Percentiles rank a stretch among this genome's conserved stretches.
phyloP scores from a whole-genome alignment of 306 rosid species.

The Bauhinia variegata region DNA sequence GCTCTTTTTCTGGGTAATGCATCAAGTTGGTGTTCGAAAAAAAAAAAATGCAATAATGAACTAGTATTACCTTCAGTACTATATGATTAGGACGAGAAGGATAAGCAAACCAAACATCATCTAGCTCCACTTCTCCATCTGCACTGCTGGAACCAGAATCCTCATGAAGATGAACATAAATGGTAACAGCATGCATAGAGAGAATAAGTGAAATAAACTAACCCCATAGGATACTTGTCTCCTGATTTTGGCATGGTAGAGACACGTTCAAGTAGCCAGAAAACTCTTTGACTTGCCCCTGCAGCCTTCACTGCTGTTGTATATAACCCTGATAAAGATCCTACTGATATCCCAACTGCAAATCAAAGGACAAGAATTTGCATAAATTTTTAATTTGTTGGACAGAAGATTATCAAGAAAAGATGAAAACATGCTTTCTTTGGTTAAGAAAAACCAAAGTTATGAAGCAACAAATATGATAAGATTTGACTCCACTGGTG shows the following conservation, averaged over 20 bases:
- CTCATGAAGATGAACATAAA: not conserved
- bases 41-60: too few relatives aligned
- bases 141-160: too few relatives aligned
- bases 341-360: slow-evolving; percentile 48
- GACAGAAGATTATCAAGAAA: too few relatives aligned
- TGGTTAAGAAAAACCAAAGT: too few relatives aligned
- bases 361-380: not conserved
- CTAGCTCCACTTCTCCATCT: not conserved
- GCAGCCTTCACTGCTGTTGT: slow-evolving; percentile 55
- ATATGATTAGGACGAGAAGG: not conserved
- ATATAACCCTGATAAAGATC: slow-evolving; percentile 49
- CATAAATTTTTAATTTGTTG: not conserved
- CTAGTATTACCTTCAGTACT: slow-evolving; percentile 47
- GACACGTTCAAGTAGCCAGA: slow-evolving; percentile 51
- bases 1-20: not conserved
- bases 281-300: slow-evolving; percentile 57
- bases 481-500: too few relatives aligned
- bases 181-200: too few relatives aligned
- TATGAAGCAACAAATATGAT: too few relatives aligned
- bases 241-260: slow-evolving; percentile 47
- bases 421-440: too few relatives aligned
- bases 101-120: slow-evolving; percentile 14
- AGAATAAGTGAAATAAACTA: not conserved
- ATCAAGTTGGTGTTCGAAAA: not conserved
- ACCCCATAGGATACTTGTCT: slow-evolving; percentile 48